Percentiles rank a stretch among this genome's conserved stretches.
phyloP scores from a whole-genome alignment of 169 alveolate genomes.

The Plasmodium vinckei region DNA sequence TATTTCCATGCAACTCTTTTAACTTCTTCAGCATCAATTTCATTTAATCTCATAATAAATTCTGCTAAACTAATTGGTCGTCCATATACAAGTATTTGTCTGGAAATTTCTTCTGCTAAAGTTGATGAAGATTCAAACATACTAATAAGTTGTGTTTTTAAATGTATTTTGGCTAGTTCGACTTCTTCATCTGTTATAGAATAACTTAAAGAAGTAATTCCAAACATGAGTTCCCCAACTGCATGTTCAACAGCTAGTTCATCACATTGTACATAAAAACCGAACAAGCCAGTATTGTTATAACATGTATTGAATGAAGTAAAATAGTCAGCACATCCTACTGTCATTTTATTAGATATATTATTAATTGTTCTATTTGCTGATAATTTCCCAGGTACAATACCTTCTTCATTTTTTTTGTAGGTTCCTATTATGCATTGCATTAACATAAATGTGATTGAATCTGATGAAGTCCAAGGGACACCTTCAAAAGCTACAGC shows the following conservation, averaged over 20 bases:
- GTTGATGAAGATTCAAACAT: constrained; percentile 87
- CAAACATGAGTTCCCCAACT: constrained; percentile 89
- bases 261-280: constrained; percentile 88
- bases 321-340: constrained; percentile 89
- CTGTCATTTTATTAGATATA: constrained; percentile 86
- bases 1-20: constrained; percentile 91
- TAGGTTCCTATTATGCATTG: constrained; percentile 95
- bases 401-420: constrained; percentile 86
- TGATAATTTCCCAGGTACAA: constrained; percentile 87
- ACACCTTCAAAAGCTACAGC: constrained; percentile 95
- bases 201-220: constrained; percentile 87
- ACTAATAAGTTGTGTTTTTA: constrained; percentile 84
- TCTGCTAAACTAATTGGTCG: constrained; percentile 87
- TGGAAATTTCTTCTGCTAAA: constrained; percentile 89
- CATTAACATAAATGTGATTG: constrained; percentile 93
- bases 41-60: constrained; percentile 85
- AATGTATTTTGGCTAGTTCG: constrained; percentile 86
- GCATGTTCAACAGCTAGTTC: constrained; percentile 91
- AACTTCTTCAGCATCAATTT: constrained; percentile 89
- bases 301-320: constrained; percentile 92
- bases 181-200: constrained; percentile 88
- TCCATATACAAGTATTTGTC: constrained; percentile 89
- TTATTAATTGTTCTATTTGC: constrained; percentile 87
- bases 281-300: constrained; percentile 95
- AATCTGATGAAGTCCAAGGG: constrained; percentile 94